A percentile compares a stretch with the other conserved stretches of the same genome.
Conservation (phyloP, 352 stramenopile species). For the Phytopythium montanum region DNA sequence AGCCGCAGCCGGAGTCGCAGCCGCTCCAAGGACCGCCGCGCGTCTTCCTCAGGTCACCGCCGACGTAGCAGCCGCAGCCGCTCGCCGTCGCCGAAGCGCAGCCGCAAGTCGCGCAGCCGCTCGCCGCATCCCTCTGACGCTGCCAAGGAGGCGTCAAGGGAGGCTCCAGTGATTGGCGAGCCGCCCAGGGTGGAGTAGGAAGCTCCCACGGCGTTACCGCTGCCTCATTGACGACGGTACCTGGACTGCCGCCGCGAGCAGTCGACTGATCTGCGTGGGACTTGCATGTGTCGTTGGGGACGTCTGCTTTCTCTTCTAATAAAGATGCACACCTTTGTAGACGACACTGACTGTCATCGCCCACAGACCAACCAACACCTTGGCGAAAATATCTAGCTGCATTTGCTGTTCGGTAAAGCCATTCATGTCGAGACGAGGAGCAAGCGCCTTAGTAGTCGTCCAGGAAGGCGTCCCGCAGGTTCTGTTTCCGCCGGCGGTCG, state of each 20-base stretch:
- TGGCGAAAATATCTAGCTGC: no score
- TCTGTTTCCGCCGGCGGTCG: conserved; percentile 72
- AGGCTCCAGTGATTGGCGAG: not conserved
- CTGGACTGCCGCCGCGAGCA: not conserved
- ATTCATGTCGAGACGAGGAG: not conserved
- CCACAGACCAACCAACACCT: not conserved
- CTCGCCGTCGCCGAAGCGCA: conserved; percentile 44
- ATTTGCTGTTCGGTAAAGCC: no score
- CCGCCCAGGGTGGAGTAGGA: not conserved
- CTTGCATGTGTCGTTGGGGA: not conserved
- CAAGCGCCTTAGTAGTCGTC: conserved; percentile 40
- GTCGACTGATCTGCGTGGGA: not conserved
- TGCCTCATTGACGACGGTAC: not conserved
- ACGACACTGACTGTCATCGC: not conserved
- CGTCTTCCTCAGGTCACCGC: conserved; percentile 19
- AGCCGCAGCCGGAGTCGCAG: conserved; percentile 42
- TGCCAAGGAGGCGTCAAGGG: not conserved
- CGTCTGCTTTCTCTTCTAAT: conserved; percentile 3
- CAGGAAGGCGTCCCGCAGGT: conserved; percentile 73
- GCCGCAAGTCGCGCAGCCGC: conserved; percentile 49
- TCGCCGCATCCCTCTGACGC: conserved; percentile 16
- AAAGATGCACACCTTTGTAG: conserved; percentile 2
- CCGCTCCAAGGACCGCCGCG: conserved; percentile 33
- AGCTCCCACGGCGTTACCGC: no score
- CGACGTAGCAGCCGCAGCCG: conserved; percentile 40